These are phyloP conservation scores for Pythium phragmitis DNA, from an alignment of 352 stramenopile species.

Conservation along the genomic window DNA sequence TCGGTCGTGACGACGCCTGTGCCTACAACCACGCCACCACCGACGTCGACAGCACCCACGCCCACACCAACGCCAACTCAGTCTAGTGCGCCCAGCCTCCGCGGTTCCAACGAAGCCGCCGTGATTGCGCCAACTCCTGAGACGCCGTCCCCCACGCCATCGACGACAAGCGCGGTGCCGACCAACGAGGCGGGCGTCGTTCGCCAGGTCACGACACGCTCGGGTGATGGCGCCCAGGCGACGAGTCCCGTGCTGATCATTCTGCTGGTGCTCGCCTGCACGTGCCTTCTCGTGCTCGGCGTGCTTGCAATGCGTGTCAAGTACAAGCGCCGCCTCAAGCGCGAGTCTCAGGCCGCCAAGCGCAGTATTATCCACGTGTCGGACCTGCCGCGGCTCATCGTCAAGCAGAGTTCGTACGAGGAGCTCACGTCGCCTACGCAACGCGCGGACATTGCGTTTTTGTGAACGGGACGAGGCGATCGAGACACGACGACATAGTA, in stretches of 20 bases:
- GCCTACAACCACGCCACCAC: not conserved
- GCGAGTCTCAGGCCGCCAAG: conserved; percentile 17
- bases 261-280: conserved; percentile 26
- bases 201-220: conserved; percentile 15
- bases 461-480: conserved; percentile 4
- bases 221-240: conserved; percentile 1
- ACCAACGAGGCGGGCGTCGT: not conserved
- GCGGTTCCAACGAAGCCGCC: conserved; percentile 9
- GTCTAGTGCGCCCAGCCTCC: conserved; percentile 10
- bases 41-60: conserved; percentile 7
- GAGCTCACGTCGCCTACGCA: conserved; percentile 26
- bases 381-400: conserved; percentile 21
- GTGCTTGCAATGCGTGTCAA: conserved; percentile 32
- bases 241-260: conserved; percentile 34
- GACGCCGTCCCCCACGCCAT: not conserved
- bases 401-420: conserved; percentile 29
- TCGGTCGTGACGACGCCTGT: not conserved
- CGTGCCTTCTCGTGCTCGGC: conserved; percentile 28
- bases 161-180: not conserved
- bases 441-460: conserved; percentile 23
- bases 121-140: not conserved
- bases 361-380: conserved; percentile 22
- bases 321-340: conserved; percentile 24
- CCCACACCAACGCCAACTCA: conserved; percentile 10
- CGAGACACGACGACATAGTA: conserved; percentile 3